A percentile compares a stretch with the other conserved stretches of the same genome.
Evolutionary conservation across 169 alveolate species (phyloP).

Genomic region (Theileria equi): DNA sequence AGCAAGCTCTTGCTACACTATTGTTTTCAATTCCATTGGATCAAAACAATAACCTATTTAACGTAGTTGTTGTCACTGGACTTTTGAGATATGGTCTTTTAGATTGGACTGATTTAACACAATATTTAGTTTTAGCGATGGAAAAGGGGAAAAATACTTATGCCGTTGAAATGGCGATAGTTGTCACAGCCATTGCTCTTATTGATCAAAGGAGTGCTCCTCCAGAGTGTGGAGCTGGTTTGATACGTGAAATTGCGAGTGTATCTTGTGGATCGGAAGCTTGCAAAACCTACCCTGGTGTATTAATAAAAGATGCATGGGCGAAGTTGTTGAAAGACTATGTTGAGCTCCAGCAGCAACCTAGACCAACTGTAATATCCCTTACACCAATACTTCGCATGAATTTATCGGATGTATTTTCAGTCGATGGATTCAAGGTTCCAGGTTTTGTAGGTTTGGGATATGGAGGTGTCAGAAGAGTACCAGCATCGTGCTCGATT

Average conservation of each 20-base stretch:
- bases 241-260: slow-evolving; percentile 43
- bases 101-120: slow-evolving; percentile 61
- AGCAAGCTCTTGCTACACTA: slow-evolving; percentile 50
- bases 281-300: slow-evolving; percentile 56
- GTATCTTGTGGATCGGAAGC: slow-evolving; percentile 37
- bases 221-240: slow-evolving; percentile 31
- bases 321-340: slow-evolving; percentile 51
- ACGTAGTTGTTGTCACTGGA: slow-evolving; percentile 53
- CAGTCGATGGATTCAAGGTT: background rate
- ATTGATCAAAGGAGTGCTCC: slow-evolving; percentile 54
- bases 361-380: slow-evolving; percentile 44
- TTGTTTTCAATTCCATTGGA: slow-evolving; percentile 51
- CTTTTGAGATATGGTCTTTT: slow-evolving; percentile 45
- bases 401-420: slow-evolving; percentile 20
- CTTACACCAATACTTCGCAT: slow-evolving; percentile 42
- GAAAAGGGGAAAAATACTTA: slow-evolving; percentile 58
- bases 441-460: slow-evolving; percentile 61
- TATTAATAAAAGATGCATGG: slow-evolving; percentile 52
- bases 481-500: slow-evolving; percentile 65
- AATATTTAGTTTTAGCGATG: slow-evolving; percentile 50
- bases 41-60: slow-evolving; percentile 48
- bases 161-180: slow-evolving; percentile 63
- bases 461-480: slow-evolving; percentile 73
- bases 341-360: slow-evolving; percentile 48
- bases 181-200: slow-evolving; percentile 56